Evolutionary conservation across 352 stramenopile species (phyloP), one percentile per base, ranked within the genome.

Genomic region (Globisporangium acanthophoron): DNA sequence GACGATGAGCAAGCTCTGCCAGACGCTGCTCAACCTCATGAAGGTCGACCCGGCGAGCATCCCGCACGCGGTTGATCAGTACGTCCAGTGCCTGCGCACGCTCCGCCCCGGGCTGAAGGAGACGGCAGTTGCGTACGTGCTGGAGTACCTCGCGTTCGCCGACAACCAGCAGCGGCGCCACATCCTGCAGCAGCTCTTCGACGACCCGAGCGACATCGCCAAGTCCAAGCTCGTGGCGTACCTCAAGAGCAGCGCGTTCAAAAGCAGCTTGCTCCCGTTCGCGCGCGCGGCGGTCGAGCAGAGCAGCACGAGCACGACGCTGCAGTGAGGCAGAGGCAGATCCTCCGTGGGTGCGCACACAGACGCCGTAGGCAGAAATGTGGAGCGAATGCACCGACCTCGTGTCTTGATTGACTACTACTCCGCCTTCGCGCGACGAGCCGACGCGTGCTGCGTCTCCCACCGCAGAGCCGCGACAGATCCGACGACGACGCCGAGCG

Each of bases 131-230:
- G 71, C 75, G 13, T 77, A 69, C 33, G 71, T 88, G 37, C 54
- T 79, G n/a, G 81, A 94, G 5, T 91, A 86, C 40, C 65, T 94
- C 21, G 64, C 67, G 13, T 83, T 92, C 37, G 79, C 80, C 1
- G 69, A 81, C 37, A 49, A 59, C 0, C 31, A 33, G 1, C 76
- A 88, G 49, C 69, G 74, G 9, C 71, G 73, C n/a, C 60, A 73
- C 39, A 80, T 94, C 20, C 54, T 94, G 50, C 70, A 82, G 48
- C 65, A 76, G 39, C 64, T 94, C 27, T 91, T 91, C 43, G 69
- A 90, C 49, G 81, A 94, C 47, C 52, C 76, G 16, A 90, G 84
- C 49, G 81, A 92, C 48, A 71, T 88, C 16, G 79, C 80, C n/a
- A 90, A 88, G 62, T 78, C 65, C 44, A 94, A 91, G 41, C 62